Evolutionary conservation across 208 protist species (phyloP), one percentile per base, ranked within the genome.

Genomic region (Perkinsela sp.): DNA sequence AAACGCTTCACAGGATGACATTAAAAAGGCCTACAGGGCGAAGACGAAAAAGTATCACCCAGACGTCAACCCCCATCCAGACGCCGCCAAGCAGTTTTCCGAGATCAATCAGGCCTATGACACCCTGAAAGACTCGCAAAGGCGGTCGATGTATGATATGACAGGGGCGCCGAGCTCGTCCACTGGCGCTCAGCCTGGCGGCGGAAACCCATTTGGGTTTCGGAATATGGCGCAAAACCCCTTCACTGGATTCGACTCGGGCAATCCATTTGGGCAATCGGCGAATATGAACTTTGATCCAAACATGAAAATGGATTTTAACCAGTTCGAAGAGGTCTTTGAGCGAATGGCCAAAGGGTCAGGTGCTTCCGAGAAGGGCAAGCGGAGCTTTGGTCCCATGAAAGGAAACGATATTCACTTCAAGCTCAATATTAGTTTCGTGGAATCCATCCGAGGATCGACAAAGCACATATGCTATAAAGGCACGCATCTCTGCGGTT

Each of bases 111-210:
- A 92, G 73, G 86, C 86, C 22, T 92, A 89, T 76, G 82, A 89
- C 72, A 84, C 81, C n/a, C 77, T 92, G 13, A 81, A 78, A 1
- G 86, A 92, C 67, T 76, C 82, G 67, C 83, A 92, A 73, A 92
- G 90, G 77, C 80, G 86, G 31, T 86, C 81, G 73, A 85, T 89
- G 80, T 92, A 89, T 70, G 86, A 92, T 74, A 87, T 87, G 82
- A 91, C 86, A 0, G 86, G 86, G 30, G 87, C 84, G 71, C 78
- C 82, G 0, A 80, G 71, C 69, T 79, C 78, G n/a, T 78, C 78
- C 57, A 57, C 48, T 32, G 68, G 66, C 30, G 70, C 67, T 30
- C 6, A 31, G 16, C 0, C 69, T 0, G 78, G 76, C 31, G 76
- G 76, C 40, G 77, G 75, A 66, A 80, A 80, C 65, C 75, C 75